Evolutionary conservation across 371 early-diverging fungal genomes (phyloP).

Genomic region (Mortierella sp.): DNA sequence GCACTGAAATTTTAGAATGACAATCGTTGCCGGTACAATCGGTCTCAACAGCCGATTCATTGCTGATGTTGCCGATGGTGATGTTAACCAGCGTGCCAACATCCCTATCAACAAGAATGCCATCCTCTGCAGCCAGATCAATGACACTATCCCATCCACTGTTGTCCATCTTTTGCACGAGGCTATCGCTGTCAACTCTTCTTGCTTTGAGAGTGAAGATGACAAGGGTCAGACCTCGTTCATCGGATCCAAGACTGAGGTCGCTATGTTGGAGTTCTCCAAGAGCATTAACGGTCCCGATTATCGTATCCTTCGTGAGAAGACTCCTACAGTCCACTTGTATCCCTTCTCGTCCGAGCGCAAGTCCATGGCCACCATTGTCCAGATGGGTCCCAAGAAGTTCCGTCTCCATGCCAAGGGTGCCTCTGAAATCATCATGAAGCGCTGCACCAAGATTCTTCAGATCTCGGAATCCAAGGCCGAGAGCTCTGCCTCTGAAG

Average conservation of each 20-base stretch:
- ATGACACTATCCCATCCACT: slow-evolving; percentile 55
- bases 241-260: slow-evolving; percentile 86
- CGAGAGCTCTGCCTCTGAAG: slow-evolving; percentile 24
- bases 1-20: slow-evolving; percentile 64
- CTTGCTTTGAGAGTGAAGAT: slow-evolving; percentile 80
- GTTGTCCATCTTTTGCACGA: slow-evolving; percentile 64
- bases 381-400: slow-evolving; percentile 57
- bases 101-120: slow-evolving; percentile 52
- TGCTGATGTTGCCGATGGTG: slow-evolving; percentile 41
- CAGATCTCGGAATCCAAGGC: slow-evolving; percentile 17
- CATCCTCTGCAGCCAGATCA: slow-evolving; percentile 57
- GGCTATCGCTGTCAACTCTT: slow-evolving; percentile 82
- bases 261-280: slow-evolving; percentile 77
- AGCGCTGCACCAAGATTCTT: slow-evolving; percentile 47
- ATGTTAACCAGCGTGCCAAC: slow-evolving; percentile 29
- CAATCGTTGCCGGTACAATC: slow-evolving; percentile 78
- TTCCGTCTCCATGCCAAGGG: slow-evolving; percentile 86
- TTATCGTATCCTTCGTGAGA: slow-evolving; percentile 61
- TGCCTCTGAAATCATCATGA: slow-evolving; percentile 85
- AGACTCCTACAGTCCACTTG: slow-evolving; percentile 62
- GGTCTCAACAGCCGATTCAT: slow-evolving; percentile 56
- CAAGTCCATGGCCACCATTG: slow-evolving; percentile 89
- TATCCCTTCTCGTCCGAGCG: slow-evolving; percentile 86
- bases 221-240: slow-evolving; percentile 62
- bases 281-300: slow-evolving; percentile 61